Evolutionary conservation across 1,284 basidiomycete species (phyloP).

Genomic region (Tylopilus sp.): DNA sequence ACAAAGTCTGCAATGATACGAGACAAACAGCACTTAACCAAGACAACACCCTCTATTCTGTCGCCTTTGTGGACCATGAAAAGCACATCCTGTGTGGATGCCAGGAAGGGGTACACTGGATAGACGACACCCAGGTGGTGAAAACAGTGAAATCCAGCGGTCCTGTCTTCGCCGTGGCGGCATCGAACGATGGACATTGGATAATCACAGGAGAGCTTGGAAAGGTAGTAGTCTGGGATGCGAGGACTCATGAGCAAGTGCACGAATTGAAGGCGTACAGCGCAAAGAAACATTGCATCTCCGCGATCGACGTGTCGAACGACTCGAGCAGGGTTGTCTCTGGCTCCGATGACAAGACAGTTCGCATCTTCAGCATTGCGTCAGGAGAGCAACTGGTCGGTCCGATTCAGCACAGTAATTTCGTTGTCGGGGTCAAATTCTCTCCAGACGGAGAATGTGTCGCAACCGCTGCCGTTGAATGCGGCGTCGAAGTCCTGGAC

Average conservation of each 20-base stretch:
- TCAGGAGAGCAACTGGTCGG: not conserved
- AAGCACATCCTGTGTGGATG: not conserved
- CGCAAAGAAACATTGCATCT: conserved; percentile 1
- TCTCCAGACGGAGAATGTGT: not conserved
- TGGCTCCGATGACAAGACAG: conserved; percentile 3
- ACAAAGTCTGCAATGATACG: not conserved
- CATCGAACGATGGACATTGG: not conserved
- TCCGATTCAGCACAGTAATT: conserved; percentile 1
- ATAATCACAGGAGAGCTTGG: conserved; percentile 1
- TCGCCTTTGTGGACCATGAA: not conserved
- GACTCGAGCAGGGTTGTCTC: conserved; percentile 9
- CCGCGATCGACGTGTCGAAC: conserved; percentile 8
- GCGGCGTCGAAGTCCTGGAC: not conserved
- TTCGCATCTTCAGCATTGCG: conserved; percentile 4
- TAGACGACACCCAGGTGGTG: not conserved
- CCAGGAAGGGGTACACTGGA: not conserved
- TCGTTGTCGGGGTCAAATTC: conserved; percentile 3
- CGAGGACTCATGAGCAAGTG: not conserved
- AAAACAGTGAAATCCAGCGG: not conserved
- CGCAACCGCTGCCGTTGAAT: not conserved
- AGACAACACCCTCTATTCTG: not conserved
- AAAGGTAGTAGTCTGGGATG: conserved; percentile 1
- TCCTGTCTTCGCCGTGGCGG: not conserved
- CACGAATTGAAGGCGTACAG: conserved; percentile 4
- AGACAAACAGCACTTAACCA: not conserved